Base-by-base conservation (phyloP, 1,284 basidiomycete species). In the Trametes pubescens region DNA sequence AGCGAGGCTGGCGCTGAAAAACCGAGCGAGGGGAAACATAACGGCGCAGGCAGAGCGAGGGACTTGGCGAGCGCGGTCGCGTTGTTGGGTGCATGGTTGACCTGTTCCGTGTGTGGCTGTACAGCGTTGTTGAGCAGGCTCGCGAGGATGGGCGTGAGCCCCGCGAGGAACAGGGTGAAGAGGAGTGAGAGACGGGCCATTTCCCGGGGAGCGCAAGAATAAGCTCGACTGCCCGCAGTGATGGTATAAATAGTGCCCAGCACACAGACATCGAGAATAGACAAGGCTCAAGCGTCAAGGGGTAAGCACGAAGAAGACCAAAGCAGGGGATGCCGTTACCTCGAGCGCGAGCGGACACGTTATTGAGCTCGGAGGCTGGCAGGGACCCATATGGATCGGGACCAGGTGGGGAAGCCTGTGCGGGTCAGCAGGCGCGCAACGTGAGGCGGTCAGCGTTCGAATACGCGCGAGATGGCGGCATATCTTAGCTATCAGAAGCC, bases 21-120 rank as follows among this genome's bases (percentile, higher is more conserved):
- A 0, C 80, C 81, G 44, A 86, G 68, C 18, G 87, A 81, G 2
- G 87, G 87, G 73, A 86, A 88, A 65, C 88, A 89, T 29, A 65
- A 65, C 10, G 72, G 69, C 13, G 70, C 69, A 6, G 68, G 61
- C 3, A 64, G 65, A 18, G 67, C 58, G 13, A 18, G 22, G n/a
- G 43, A 49, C 51, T 35, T 57, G 54, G 44, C 26, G 52, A 26
- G 2, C 21, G 48, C 29, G 26, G 14, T 40, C 24, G 61, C 51
- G 54, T 44, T 43, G 8, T 61, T 22, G 40, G 38, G 62, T 22
- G 62, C 53, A n/a, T 49, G 43, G 18, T 46, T 40, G 46, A n/a
- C 53, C 56, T 61, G 58, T 55, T 49, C 60, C 4, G 48, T 53
- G 44, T 69, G 65, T 24, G 68, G 65, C 57, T 69, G 65, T 10